These are phyloP conservation scores for Eucalyptus tenuipes DNA, from an alignment of 345 rosid species.

Conservation along the genomic window DNA sequence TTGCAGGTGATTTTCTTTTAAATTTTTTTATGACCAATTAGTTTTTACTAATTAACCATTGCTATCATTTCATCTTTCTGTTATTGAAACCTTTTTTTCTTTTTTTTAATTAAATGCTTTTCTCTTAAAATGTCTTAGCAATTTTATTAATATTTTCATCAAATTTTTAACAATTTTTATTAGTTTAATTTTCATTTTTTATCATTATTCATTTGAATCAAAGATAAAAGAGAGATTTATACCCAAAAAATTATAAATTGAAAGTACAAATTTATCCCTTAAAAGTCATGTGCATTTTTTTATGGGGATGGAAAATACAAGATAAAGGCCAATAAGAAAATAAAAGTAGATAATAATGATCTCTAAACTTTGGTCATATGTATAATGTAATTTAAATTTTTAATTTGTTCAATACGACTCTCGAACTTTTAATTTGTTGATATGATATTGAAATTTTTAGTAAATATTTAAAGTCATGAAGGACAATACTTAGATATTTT, in stretches of 20 bases:
- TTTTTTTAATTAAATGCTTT: not conserved
- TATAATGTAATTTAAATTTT: too few species aligned
- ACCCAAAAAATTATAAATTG: not conserved
- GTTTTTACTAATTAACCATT: not conserved
- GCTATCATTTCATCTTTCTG: not conserved
- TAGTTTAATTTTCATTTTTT: not conserved
- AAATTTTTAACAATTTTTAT: not conserved
- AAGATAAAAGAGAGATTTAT: not conserved
- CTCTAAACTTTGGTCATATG: fast-evolving
- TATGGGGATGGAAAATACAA: not conserved
- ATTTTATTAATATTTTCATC: not conserved
- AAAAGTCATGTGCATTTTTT: too few species aligned
- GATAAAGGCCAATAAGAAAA: not conserved
- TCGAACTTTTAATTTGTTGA: too few species aligned
- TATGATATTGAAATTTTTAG: fast-evolving
- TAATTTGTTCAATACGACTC: fast-evolving
- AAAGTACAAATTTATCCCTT: too few species aligned
- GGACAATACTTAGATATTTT: fast-evolving
- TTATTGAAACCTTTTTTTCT: not conserved
- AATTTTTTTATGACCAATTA: not conserved
- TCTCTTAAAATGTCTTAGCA: not conserved
- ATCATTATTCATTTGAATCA: not conserved
- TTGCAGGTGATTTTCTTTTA: not conserved
- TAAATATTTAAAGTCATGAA: too few species aligned
- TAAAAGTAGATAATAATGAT: not conserved